phyloP scores from a whole-genome alignment of 176 grass and related monocot genomes.

The Dactylis glomerata region DNA sequence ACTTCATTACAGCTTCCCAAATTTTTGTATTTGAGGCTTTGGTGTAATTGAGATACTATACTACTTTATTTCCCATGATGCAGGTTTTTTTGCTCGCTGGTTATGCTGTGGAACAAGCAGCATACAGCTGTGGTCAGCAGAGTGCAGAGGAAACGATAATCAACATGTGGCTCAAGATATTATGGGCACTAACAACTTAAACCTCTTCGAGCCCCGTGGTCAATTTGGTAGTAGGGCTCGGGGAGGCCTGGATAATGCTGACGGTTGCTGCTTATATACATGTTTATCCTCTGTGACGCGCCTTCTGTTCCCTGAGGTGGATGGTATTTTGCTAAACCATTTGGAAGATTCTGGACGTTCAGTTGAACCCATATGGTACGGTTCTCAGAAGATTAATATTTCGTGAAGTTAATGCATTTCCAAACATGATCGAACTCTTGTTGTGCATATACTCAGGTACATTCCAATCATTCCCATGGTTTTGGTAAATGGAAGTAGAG shows the following conservation, averaged over 20 bases:
- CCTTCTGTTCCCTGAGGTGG: constrained; percentile 64
- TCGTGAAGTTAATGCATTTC: not conserved
- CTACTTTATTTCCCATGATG: not conserved
- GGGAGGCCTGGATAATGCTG: constrained; percentile 38
- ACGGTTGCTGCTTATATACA: constrained; percentile 36
- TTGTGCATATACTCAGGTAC: constrained; percentile 40
- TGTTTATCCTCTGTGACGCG: constrained; percentile 36
- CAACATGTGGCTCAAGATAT: constrained; percentile 69
- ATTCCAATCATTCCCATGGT: constrained; percentile 57
- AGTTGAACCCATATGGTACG: constrained; percentile 81
- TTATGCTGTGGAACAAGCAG: constrained; percentile 53
- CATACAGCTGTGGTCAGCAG: constrained; percentile 42
- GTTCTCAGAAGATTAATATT: not conserved
- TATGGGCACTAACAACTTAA: constrained; percentile 60
- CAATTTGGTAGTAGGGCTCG: constrained; percentile 47
- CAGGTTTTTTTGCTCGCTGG: constrained; percentile 45
- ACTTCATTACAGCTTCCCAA: not conserved
- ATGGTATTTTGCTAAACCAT: constrained; percentile 73
- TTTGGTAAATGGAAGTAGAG: constrained; percentile 45
- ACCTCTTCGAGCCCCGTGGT: constrained; percentile 40
- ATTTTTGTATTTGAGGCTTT: not conserved
- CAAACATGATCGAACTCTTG: not conserved
- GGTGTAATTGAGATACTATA: not conserved
- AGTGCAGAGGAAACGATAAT: constrained; percentile 37
- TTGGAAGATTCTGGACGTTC: constrained; percentile 70